Base-by-base conservation (phyloP, 1,139 yeast species). In the Saccharomyces hybrid region DNA sequence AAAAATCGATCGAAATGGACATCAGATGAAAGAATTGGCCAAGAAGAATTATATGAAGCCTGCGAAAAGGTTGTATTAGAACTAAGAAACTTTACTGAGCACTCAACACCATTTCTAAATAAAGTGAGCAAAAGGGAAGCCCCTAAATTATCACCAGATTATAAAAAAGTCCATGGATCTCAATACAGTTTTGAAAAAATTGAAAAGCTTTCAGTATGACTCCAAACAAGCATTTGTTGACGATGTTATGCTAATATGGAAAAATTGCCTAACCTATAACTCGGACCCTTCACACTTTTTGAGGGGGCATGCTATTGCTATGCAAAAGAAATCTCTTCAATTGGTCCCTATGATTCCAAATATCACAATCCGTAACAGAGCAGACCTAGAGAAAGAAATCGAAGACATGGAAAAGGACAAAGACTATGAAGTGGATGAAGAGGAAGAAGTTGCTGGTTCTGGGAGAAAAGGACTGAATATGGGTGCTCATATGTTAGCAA, bases 1-100 rank as follows among this genome's bases (percentile, higher is more conserved):
- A 93, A 91, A 64, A 91, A 91, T 67, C 77, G 98, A 61, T 95
- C 98, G 0, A 93, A 95, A 71, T 95, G 99, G 99, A 96, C 84
- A 5, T 88, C 88, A 58, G 97, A 93, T 67, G 97, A 91, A 57
- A 79, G 88, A 58, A 84, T 93, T 47, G 99, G 99, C 3, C 99
- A 95, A 70, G 99, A 95, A 68, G 99, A 95, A 68, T 77, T 95
- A 16, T 95, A 93, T 66, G 99, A 95, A 63, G 97, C 97, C 0
- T 93, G 97, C 64, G 99, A 95, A 65, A 91, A 89, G 66, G 99
- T 93, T 1, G 93, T 91, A 0, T 74, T 84, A 59, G 99, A 95
- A 64, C 75, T 95, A 47, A 78, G 99, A 65, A 89, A 95, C 9
- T 89, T 86, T 62, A 93, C 99, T 0, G 98, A 93, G 66, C 98